Conservation (phyloP, 208 protist species). For the Leishmania mexicana region DNA sequence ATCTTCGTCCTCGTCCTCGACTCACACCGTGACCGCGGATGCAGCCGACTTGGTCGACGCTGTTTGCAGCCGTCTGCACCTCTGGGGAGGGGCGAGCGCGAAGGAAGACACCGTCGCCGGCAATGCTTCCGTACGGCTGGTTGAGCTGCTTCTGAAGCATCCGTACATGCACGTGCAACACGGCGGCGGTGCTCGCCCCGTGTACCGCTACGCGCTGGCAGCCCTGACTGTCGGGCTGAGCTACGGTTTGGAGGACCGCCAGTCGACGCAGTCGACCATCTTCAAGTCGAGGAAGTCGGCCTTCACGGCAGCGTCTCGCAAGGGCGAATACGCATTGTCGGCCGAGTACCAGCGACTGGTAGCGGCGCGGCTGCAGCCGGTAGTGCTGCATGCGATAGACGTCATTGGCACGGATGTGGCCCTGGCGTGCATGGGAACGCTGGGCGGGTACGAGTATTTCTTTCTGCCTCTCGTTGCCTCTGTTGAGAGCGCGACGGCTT, state of each 20-base stretch:
- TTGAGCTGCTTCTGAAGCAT: constrained; percentile 54
- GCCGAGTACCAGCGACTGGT: constrained; percentile 38
- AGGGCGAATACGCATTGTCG: constrained; percentile 8
- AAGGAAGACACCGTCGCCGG: constrained; percentile 7
- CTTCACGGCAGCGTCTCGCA: constrained; percentile 12
- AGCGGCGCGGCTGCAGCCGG: constrained; percentile 34
- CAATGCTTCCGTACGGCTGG: constrained; percentile 53
- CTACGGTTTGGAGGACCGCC: constrained; percentile 22
- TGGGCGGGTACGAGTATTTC: constrained; percentile 77
- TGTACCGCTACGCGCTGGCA: constrained; percentile 72
- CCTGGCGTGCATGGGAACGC: constrained; percentile 58
- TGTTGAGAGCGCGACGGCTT: neutral
- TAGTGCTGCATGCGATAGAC: constrained; percentile 45
- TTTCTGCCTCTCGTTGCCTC: constrained; percentile 59
- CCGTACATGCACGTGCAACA: constrained; percentile 64
- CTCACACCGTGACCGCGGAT: constrained; percentile 17
- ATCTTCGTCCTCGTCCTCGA: neutral
- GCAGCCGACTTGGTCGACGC: constrained; percentile 60
- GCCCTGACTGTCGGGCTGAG: constrained; percentile 60
- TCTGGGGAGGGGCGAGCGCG: constrained; percentile 11
- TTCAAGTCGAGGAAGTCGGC: constrained; percentile 37
- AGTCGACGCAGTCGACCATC: constrained; percentile 36
- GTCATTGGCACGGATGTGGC: constrained; percentile 66
- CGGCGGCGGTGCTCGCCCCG: constrained; percentile 32
- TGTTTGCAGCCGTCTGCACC: constrained; percentile 48